Base-by-base conservation (phyloP, 2,329 filamentous ascomycete species). In the Calonectria naviculata region DNA sequence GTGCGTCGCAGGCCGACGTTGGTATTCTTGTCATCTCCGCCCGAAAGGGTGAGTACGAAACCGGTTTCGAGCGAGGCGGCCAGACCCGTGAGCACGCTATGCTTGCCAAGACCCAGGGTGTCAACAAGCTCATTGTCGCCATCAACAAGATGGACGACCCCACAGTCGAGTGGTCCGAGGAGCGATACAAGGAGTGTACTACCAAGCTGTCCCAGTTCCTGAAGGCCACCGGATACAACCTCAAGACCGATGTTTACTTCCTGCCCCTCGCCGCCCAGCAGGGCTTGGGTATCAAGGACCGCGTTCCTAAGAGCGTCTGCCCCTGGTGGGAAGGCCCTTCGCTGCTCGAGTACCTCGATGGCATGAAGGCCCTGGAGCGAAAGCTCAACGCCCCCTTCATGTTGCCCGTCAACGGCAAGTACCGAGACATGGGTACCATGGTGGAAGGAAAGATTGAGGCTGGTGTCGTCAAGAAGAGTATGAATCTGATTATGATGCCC, bases 141-240 rank as follows among this genome's bases (percentile, higher is more conserved):
- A 95, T 98, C 82, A 99, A 99, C 91, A 99, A 99, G 89, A 99
- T 99, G 97, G 97, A 99, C 81, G 97, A 99, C 82, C 88, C 93
- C 13, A 99, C 97, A 3, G 97, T 99, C 63, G 91, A 98, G 80
- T 99, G 97, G 97, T 97, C 94, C 66, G 91, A 98, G 78, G 94
- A 94, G 46, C 93, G 97, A 68, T 99, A 95, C 87, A 92, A 94
- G 80, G 97, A 99, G 85, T 99, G 97, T 84, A 95, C 92, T 4
- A 92, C 92, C 76, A 99, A 98, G 87, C 91, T 99, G 61, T 84
- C 91, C 19, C 90, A 92, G 76, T 98, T 98, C 88, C 86, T 99
- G 73, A 98, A 98, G 87, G 94, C 91, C 65, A 93, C 97, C 13
- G 96, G 96, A 29, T 98, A 98, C 87, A 97, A 97, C 85, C 88